phyloP scores from a whole-genome alignment of 108 stramenopile species.

The Pseudonitzschia multiseries region DNA sequence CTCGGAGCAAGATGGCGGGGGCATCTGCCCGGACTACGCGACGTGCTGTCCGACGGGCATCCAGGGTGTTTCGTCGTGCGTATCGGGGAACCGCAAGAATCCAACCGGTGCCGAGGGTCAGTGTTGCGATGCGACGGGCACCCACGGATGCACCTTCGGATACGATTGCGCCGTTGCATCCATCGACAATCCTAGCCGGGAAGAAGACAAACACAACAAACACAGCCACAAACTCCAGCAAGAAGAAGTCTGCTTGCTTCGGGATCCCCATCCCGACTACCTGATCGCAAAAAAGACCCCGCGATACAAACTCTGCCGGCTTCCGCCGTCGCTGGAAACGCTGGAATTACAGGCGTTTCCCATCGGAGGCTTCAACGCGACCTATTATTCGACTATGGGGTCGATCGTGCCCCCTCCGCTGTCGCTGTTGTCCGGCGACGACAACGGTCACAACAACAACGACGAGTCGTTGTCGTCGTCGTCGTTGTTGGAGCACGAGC shows the following conservation, averaged over 20 bases:
- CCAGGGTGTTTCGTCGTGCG: conserved; percentile 37
- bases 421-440: no score
- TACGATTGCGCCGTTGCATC: conserved; percentile 27
- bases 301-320: conserved; percentile 32
- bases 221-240: neutral
- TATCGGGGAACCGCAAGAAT: conserved; percentile 23
- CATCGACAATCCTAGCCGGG: no score
- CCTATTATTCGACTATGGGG: conserved; percentile 33
- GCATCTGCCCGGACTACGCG: conserved; percentile 38
- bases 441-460: neutral
- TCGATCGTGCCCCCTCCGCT: conserved; percentile 9
- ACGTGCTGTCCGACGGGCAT: conserved; percentile 38
- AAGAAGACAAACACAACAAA: neutral
- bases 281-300: conserved; percentile 1
- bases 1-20: conserved; percentile 27
- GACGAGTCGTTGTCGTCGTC: neutral
- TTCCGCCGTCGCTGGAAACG: conserved; percentile 10
- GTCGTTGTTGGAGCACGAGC: neutral
- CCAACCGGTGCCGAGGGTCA: conserved; percentile 19
- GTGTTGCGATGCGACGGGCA: conserved; percentile 31
- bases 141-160: conserved; percentile 39
- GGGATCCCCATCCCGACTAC: neutral
- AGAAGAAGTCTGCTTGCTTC: neutral
- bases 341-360: conserved; percentile 27
- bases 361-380: conserved; percentile 10